These are phyloP conservation scores for Colletotrichum somersetense DNA, from an alignment of 2,329 filamentous ascomycete genomes.

Conservation along the genomic window DNA sequence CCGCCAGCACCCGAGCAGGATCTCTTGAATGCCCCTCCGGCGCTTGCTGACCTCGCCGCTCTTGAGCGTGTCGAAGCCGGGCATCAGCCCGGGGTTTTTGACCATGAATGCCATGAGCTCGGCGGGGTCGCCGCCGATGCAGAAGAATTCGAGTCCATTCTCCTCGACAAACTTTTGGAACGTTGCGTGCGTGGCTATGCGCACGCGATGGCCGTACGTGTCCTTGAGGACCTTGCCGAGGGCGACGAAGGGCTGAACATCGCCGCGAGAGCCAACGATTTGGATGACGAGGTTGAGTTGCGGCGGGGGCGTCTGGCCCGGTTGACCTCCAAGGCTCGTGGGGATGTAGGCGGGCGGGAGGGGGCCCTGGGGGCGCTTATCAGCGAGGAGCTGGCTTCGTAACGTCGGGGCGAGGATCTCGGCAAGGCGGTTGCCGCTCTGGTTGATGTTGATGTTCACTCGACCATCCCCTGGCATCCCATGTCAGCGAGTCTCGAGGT, in stretches of 20 bases:
- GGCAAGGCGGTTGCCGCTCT: constrained; percentile 74
- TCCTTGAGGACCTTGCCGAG: constrained; percentile 74
- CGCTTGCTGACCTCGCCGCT: constrained; percentile 83
- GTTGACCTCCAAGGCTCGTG: constrained; percentile 75
- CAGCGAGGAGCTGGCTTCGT: constrained; percentile 65
- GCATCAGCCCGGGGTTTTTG: constrained; percentile 88
- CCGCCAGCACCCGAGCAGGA: constrained; percentile 87
- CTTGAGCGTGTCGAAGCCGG: constrained; percentile 80
- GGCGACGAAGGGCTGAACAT: constrained; percentile 82
- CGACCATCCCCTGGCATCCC: constrained; percentile 75
- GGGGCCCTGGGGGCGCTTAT: constrained; percentile 54
- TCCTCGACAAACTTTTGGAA: constrained; percentile 78
- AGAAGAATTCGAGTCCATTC: constrained; percentile 80
- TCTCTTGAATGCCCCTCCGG: constrained; percentile 80
- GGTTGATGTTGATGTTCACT: constrained; percentile 83
- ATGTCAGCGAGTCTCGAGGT: constrained; percentile 38
- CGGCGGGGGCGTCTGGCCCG: constrained; percentile 68
- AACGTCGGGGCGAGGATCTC: constrained; percentile 76
- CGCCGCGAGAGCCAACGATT: constrained; percentile 79
- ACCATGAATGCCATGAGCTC: constrained; percentile 92
- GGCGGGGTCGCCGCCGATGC: constrained; percentile 80
- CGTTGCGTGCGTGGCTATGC: constrained; percentile 78
- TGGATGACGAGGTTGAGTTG: constrained; percentile 79
- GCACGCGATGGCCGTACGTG: constrained; percentile 77
- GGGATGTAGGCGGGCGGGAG: constrained; percentile 79